Evolutionary conservation across 2,329 filamentous ascomycete species (phyloP).

Genomic region (Colletotrichum agaves): DNA sequence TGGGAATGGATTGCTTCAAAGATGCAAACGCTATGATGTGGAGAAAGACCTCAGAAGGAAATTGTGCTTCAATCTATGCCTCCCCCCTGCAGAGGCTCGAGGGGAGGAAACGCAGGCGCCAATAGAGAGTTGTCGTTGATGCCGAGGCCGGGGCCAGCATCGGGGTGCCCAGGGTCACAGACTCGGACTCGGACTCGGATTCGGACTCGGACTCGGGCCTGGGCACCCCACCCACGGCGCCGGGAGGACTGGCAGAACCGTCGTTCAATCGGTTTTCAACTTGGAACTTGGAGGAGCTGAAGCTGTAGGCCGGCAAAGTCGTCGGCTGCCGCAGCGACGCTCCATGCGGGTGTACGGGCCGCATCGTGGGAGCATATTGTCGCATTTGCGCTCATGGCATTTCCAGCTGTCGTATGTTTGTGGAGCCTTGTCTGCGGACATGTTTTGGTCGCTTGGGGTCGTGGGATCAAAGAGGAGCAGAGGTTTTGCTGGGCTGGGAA

Average conservation of each 20-base stretch:
- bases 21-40: slow-evolving; percentile 53
- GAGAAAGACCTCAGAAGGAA: too few relatives aligned
- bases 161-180: background rate
- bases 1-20: slow-evolving; percentile 49
- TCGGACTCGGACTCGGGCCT: background rate
- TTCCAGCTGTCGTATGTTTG: too few relatives aligned
- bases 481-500: slow-evolving; percentile 40
- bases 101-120: background rate
- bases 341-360: too few relatives aligned
- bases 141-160: background rate
- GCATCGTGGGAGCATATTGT: too few relatives aligned
- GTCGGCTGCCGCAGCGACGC: slow-evolving; percentile 52
- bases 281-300: slow-evolving; percentile 51
- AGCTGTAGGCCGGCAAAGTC: slow-evolving; percentile 52
- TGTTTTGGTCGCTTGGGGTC: too few relatives aligned
- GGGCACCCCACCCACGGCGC: too few relatives aligned
- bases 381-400: too few relatives aligned
- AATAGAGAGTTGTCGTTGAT: background rate
- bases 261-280: slow-evolving; percentile 50
- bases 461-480: too few relatives aligned
- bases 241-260: background rate
- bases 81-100: slow-evolving; percentile 24
- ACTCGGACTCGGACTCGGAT: background rate
- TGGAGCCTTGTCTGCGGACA: too few relatives aligned
- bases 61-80: slow-evolving; percentile 37